Conservation (phyloP, 257 asterid genomes). For the Datura wrightii region DNA sequence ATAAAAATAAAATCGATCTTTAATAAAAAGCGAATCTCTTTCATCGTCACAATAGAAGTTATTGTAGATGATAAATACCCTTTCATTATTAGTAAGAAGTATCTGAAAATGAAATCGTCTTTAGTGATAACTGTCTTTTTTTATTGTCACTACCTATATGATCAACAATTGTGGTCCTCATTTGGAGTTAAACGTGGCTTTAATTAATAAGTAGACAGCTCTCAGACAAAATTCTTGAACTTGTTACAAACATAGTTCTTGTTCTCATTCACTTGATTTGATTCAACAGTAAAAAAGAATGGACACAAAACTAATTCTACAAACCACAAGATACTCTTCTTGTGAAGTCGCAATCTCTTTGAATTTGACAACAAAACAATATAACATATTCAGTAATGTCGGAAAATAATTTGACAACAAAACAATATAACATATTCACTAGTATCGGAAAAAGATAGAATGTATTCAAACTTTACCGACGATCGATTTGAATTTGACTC, state of each 20-base stretch:
- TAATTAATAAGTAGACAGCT: neutral
- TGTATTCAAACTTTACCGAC: no score
- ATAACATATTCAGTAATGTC: no score
- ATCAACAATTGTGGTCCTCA: neutral
- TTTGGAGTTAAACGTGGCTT: constrained; percentile 1
- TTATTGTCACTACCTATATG: neutral
- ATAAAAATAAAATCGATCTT: no score
- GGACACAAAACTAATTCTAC: neutral
- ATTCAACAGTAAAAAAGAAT: neutral
- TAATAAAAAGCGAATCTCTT: neutral
- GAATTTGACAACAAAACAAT: no score
- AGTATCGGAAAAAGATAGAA: no score
- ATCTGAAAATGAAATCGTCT: neutral
- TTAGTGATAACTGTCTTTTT: neutral
- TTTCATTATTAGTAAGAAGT: neutral
- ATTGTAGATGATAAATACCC: neutral
- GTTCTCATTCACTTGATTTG: neutral
- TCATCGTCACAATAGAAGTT: neutral
- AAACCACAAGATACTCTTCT: neutral
- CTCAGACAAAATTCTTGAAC: neutral
- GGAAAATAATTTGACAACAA: no score
- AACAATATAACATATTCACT: no score
- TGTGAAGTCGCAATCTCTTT: neutral
- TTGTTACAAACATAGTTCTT: neutral
- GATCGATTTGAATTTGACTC: no score